These are phyloP conservation scores for Lomentospora prolificans DNA, from an alignment of 2,329 filamentous ascomycete species.

Conservation along the genomic window DNA sequence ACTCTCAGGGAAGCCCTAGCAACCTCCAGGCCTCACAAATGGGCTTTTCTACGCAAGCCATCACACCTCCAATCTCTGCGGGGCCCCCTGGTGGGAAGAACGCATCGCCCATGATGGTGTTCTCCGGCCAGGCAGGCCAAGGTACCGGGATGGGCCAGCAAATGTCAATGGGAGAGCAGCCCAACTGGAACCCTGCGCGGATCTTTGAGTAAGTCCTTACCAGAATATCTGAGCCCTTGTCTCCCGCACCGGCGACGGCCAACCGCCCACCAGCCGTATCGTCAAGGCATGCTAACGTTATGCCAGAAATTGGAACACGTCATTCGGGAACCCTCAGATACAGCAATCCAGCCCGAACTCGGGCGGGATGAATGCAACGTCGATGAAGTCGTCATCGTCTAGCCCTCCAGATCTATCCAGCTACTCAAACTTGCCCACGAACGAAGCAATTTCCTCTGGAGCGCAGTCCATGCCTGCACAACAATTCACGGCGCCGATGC, in stretches of 20 bases:
- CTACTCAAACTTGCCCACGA: constrained; percentile 38
- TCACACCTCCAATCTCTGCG: background rate
- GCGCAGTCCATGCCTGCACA: constrained; percentile 34
- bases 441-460: constrained; percentile 39
- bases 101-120: constrained; percentile 9
- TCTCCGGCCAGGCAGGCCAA: constrained; percentile 5
- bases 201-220: constrained; percentile 80
- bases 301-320: constrained; percentile 4
- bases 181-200: constrained; percentile 72
- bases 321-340: background rate
- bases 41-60: background rate
- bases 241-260: too few relatives aligned
- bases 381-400: constrained; percentile 29
- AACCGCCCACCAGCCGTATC: too few relatives aligned
- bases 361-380: constrained; percentile 30
- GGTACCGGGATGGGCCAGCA: constrained; percentile 32
- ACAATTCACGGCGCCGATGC: constrained; percentile 43
- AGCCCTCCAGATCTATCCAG: constrained; percentile 5
- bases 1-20: background rate
- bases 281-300: constrained; percentile 8
- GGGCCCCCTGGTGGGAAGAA: constrained; percentile 1
- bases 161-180: constrained; percentile 52
- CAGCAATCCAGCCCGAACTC: constrained; percentile 18
- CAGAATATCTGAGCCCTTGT: too few relatives aligned
- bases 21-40: constrained; percentile 1